Percentiles rank a stretch among this genome's conserved stretches.
Evolutionary conservation across 2,329 filamentous ascomycete genomes (phyloP).

Genomic region (Botrytis medusae): DNA sequence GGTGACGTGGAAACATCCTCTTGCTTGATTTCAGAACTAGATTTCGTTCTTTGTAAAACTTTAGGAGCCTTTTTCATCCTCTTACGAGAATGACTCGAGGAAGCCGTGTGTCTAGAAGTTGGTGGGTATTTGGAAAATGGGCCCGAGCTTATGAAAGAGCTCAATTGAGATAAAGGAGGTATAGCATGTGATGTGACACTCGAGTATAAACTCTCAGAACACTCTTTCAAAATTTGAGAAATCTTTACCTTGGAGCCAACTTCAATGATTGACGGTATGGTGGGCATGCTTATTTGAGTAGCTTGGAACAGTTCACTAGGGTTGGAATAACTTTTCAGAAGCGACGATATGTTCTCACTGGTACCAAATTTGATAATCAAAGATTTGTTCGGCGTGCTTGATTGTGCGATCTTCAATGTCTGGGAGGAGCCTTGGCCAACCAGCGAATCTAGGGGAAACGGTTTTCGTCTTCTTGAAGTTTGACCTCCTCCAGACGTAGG

Average conservation of each 20-base stretch:
- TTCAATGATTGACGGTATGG: neutral
- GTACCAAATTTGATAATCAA: neutral
- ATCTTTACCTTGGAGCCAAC: neutral
- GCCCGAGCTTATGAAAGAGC: neutral
- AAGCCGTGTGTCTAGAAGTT: neutral
- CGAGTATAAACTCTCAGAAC: neutral
- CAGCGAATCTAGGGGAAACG: too few relatives aligned
- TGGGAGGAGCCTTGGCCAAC: neutral
- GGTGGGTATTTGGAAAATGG: neutral
- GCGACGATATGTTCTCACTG: neutral
- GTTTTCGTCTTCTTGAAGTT: neutral
- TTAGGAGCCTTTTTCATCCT: neutral
- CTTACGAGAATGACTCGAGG: neutral
- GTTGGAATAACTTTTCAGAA: neutral
- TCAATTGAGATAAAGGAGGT: slow-evolving; percentile 5
- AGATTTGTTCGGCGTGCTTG: neutral
- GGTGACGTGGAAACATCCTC: neutral
- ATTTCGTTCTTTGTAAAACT: too few relatives aligned
- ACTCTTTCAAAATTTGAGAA: neutral
- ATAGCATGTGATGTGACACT: neutral
- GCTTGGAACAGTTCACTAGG: neutral
- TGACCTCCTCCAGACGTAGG: neutral
- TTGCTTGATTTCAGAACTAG: neutral
- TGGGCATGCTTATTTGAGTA: neutral
- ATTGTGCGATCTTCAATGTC: neutral